Evolutionary conservation across 495 filamentous ascomycete genomes (phyloP).

Genomic region (Xylaria flabelliformis): DNA sequence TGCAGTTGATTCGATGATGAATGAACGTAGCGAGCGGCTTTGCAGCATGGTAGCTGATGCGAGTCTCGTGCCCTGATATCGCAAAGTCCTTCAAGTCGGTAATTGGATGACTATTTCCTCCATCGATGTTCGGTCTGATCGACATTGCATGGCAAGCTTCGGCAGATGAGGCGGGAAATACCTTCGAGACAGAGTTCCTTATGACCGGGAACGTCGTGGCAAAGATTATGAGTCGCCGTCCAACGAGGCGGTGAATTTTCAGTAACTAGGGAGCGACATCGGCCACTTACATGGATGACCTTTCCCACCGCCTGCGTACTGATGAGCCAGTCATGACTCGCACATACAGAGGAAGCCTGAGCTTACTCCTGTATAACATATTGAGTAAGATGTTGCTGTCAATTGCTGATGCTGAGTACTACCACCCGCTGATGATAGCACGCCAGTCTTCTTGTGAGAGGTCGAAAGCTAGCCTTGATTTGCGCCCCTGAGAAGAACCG

Average conservation of each 20-base stretch:
- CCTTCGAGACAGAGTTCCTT: not conserved
- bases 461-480: not conserved
- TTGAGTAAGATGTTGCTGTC: not conserved
- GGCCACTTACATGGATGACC: not conserved
- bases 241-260: constrained; percentile 11
- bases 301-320: not conserved
- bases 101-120: not conserved
- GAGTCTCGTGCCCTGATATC: not conserved
- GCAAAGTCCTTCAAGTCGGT: not conserved
- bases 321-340: not conserved
- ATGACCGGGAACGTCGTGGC: not conserved
- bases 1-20: not conserved
- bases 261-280: not conserved
- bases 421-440: not conserved
- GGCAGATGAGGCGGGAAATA: not conserved
- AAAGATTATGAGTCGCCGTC: not conserved
- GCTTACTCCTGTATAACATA: constrained; percentile 3
- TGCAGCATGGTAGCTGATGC: not conserved
- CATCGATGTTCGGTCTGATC: not conserved
- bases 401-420: not conserved
- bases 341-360: not conserved
- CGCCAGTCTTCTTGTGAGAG: not conserved
- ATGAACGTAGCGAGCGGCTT: not conserved
- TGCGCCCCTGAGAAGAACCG: not conserved
- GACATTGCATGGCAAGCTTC: not conserved